Conservation (phyloP, 345 rosid species). For the Litchi chinensis region DNA sequence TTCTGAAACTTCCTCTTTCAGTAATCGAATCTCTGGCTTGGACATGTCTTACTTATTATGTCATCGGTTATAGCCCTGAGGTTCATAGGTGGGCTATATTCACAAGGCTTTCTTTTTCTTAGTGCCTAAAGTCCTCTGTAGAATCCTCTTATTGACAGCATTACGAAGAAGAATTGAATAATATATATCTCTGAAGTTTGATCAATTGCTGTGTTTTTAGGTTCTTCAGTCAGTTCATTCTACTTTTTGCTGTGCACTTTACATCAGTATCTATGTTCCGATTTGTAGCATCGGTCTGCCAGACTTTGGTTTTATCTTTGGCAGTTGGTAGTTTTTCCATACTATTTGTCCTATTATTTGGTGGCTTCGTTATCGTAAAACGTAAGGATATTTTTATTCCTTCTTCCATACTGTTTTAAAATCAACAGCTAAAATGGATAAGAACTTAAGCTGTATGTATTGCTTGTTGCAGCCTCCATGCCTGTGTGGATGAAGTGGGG, state of each 20-base stretch:
- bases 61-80: constrained; percentile 80
- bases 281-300: constrained; percentile 59
- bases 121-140: too few species aligned
- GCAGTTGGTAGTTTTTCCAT: constrained; percentile 51
- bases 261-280: constrained; percentile 73
- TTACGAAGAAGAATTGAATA: too few species aligned
- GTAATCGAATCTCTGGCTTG: constrained; percentile 54
- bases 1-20: constrained; percentile 56
- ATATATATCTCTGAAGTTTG: too few species aligned
- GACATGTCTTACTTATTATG: constrained; percentile 74
- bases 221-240: constrained; percentile 65
- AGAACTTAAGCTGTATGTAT: neutral
- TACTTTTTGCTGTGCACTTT: constrained; percentile 62
- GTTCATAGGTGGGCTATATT: constrained; percentile 49
- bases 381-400: constrained; percentile 37
- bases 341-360: constrained; percentile 46
- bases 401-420: neutral
- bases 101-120: too few species aligned
- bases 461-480: constrained; percentile 57
- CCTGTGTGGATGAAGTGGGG: constrained; percentile 79
- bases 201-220: constrained; percentile 30
- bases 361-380: constrained; percentile 63
- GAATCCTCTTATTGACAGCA: too few species aligned
- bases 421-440: neutral
- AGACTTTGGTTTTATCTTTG: constrained; percentile 48